Evolutionary conservation across 2,329 filamentous ascomycete genomes (phyloP).

Genomic region (Ophiostoma sp.): DNA sequence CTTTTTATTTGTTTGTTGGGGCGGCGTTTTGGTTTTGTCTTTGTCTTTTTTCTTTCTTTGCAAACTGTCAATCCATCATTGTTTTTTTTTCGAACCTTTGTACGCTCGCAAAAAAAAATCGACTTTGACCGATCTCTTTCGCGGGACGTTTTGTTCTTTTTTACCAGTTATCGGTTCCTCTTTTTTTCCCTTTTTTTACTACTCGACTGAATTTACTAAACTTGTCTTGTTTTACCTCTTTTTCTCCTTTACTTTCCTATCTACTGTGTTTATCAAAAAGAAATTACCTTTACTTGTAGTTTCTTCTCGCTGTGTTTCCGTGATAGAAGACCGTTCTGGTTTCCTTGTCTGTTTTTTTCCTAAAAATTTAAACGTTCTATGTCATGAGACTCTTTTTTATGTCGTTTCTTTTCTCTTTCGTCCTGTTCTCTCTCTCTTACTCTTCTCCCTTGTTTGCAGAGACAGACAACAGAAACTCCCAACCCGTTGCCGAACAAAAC

Average conservation of each 20-base stretch:
- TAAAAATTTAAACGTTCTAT: not conserved
- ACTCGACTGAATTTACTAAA: not conserved
- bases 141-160: slow-evolving; percentile 5
- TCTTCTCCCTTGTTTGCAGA: not conserved
- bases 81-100: not conserved
- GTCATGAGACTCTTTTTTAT: not conserved
- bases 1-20: slow-evolving; percentile 2
- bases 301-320: not conserved
- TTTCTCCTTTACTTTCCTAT: not conserved
- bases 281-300: not conserved
- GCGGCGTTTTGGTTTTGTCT: not conserved
- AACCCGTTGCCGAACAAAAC: not conserved
- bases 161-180: not conserved
- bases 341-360: not conserved
- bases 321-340: not conserved
- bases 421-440: not conserved
- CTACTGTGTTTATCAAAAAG: not conserved
- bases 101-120: not conserved
- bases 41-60: not conserved
- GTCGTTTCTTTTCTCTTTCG: not conserved
- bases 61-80: not conserved
- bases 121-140: slow-evolving; percentile 13
- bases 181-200: not conserved
- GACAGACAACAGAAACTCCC: not conserved
- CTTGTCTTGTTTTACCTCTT: not conserved